Evolutionary conservation across 2,329 filamentous ascomycete species (phyloP), one percentile per base, ranked within the genome.

Genomic region (Penicillium sp.): DNA sequence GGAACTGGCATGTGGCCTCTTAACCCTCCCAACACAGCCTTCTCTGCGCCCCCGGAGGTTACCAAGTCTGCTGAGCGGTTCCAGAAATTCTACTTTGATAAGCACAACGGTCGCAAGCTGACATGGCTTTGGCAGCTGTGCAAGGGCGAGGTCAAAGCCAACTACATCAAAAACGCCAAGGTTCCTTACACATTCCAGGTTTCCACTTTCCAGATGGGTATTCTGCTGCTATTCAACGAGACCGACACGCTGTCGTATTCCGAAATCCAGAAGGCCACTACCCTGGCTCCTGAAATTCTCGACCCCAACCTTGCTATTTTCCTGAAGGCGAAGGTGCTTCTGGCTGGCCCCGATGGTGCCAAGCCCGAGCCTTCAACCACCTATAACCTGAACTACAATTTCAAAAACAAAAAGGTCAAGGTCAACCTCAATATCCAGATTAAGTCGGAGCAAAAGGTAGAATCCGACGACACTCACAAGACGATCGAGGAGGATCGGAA

Each of bases 401-500:
- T 97, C 82, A 97, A 96, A 83, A 92, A 87, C 79, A 99, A 99
- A 83, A 99, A 97, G 82, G 87, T 97, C 66, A 92, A 96, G 69
- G 88, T 97, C 67, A 99, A 99, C 70, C 81, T 99, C 51, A 99
- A 99, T 75, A 88, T 97, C 52, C 89, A 87, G 54, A 92, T 96
- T 77, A 93, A 96, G 78, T 89, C 92, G 31, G 95, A 99, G 77
- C 88, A 93, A 70, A 97, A 97, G 82, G 90, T 94, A 61, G 94
- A 99, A 75, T 89, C 92, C 62, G 92, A 91, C 59, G 94, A 99
- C 72, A 99, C 94, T 6, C 96, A 97, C 81, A 99, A 99, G 85
- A 97, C 92, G 3, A 97, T 99, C 66, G 94, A 99, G 79, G 94
- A 99, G 76, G 94, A 99, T 74, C 85, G 94, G 59, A 97, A 97